Evolutionary conservation across 352 stramenopile species (phyloP).

Genomic region (Globisporangium canariense): DNA sequence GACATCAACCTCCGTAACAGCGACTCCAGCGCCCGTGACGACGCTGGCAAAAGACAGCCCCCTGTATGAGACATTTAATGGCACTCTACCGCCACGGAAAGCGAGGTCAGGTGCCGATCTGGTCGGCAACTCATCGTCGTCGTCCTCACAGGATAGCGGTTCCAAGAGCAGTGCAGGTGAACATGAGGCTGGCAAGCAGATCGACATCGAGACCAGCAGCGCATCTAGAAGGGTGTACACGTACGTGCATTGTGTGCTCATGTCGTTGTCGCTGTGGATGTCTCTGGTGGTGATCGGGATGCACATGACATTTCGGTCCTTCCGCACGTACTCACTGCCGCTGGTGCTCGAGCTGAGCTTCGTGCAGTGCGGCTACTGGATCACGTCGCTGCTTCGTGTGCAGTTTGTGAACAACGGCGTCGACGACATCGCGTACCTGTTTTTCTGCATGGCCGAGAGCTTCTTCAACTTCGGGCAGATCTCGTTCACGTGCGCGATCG

Average conservation of each 20-base stretch:
- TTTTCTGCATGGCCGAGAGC: conserved; percentile 70
- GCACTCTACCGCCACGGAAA: conserved; percentile 17
- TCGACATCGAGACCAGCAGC: conserved; percentile 4
- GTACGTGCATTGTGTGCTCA: conserved; percentile 70
- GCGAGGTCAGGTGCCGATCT: conserved; percentile 21
- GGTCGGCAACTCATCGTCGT: conserved; percentile 10
- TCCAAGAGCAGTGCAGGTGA: not conserved
- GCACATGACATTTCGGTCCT: conserved; percentile 69
- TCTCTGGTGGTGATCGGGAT: conserved; percentile 73
- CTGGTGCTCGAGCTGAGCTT: conserved; percentile 66
- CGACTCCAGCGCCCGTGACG: conserved; percentile 7
- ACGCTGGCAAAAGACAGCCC: conserved; percentile 17
- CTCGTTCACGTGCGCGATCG: conserved; percentile 74
- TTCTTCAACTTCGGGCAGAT: conserved; percentile 82
- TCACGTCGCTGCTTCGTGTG: conserved; percentile 59
- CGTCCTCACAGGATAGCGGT: not conserved
- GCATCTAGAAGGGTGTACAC: conserved; percentile 41
- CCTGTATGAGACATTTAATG: conserved; percentile 15
- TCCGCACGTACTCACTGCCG: conserved; percentile 69
- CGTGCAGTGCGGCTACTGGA: conserved; percentile 72
- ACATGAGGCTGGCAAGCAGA: not conserved
- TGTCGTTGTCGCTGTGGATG: conserved; percentile 75
- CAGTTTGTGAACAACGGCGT: conserved; percentile 43
- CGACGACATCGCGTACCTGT: conserved; percentile 45
- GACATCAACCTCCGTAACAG: conserved; percentile 5